These are phyloP conservation scores for Trichoderma asperellum DNA, from an alignment of 2,329 filamentous ascomycete species.

Conservation along the genomic window DNA sequence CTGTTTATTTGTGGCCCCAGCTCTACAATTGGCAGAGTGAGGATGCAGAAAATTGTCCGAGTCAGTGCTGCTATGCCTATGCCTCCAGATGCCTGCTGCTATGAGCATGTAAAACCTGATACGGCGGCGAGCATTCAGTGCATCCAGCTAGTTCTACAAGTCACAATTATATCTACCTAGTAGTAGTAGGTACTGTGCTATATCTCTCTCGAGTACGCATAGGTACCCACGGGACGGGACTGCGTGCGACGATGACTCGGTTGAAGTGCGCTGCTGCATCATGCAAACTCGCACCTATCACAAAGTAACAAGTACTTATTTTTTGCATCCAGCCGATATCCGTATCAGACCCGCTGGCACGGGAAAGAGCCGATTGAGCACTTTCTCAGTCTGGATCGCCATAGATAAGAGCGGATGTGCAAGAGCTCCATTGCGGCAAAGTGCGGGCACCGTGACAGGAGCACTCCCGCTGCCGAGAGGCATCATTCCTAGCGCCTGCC, in stretches of 20 bases:
- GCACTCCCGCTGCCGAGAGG: neutral
- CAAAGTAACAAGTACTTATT: neutral
- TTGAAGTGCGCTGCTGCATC: neutral
- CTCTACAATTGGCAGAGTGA: neutral
- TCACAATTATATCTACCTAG: no score
- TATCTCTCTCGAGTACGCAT: neutral
- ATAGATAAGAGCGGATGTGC: neutral
- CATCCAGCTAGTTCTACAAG: neutral
- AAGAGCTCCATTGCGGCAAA: neutral
- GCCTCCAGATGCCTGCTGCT: no score
- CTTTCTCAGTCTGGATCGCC: neutral
- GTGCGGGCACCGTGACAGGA: neutral
- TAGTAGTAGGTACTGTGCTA: neutral
- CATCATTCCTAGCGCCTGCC: neutral
- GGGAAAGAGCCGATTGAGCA: constrained; percentile 14
- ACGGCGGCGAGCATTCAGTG: neutral
- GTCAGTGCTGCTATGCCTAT: neutral
- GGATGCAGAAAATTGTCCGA: neutral
- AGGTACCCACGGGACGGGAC: neutral
- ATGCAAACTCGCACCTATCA: neutral
- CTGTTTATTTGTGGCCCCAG: neutral
- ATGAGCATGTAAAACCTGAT: neutral
- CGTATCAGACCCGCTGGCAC: neutral
- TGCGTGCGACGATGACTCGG: constrained; percentile 8
- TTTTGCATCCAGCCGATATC: constrained; percentile 5